phyloP scores from a whole-genome alignment of 306 rosid species.

The Pterocarpus macrocarpus region DNA sequence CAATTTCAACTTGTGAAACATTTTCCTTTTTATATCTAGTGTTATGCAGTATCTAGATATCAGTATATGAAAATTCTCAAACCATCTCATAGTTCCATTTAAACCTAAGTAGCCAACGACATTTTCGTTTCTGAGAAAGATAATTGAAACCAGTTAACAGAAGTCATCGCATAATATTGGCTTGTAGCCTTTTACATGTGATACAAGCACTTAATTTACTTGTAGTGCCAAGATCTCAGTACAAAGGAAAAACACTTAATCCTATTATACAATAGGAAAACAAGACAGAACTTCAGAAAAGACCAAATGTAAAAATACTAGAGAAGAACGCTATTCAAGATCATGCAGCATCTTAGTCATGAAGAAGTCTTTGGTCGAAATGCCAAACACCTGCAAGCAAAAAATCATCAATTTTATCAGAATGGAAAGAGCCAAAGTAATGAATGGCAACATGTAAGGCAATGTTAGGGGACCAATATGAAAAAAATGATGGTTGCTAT shows the following conservation, averaged over 20 bases:
- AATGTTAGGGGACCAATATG: neutral
- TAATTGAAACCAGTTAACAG: constrained; percentile 11
- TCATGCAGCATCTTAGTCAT: constrained; percentile 49
- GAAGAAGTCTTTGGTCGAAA: constrained; percentile 64
- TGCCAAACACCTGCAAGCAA: constrained; percentile 69
- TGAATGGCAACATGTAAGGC: constrained; percentile 2
- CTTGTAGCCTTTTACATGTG: constrained; percentile 33
- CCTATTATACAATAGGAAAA: constrained; percentile 34
- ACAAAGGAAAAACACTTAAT: constrained; percentile 28
- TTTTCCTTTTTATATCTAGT: neutral
- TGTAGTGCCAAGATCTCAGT: constrained; percentile 18
- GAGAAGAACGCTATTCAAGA: constrained; percentile 16
- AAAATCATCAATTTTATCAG: constrained; percentile 24
- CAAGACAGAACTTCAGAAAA: constrained; percentile 36
- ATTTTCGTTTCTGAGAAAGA: constrained; percentile 4
- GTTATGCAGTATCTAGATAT: no score
- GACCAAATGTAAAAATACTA: neutral
- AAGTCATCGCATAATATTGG: constrained; percentile 28
- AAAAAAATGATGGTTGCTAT: neutral
- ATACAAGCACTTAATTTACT: neutral
- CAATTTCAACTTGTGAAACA: neutral
- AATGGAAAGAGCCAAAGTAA: constrained; percentile 12
- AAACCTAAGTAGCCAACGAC: neutral
- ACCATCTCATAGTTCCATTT: neutral
- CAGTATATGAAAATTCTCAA: neutral